A percentile compares a stretch with the other conserved stretches of the same genome.
phyloP scores from a whole-genome alignment of 1,284 basidiomycete species.

The Ustilago esculenta region DNA sequence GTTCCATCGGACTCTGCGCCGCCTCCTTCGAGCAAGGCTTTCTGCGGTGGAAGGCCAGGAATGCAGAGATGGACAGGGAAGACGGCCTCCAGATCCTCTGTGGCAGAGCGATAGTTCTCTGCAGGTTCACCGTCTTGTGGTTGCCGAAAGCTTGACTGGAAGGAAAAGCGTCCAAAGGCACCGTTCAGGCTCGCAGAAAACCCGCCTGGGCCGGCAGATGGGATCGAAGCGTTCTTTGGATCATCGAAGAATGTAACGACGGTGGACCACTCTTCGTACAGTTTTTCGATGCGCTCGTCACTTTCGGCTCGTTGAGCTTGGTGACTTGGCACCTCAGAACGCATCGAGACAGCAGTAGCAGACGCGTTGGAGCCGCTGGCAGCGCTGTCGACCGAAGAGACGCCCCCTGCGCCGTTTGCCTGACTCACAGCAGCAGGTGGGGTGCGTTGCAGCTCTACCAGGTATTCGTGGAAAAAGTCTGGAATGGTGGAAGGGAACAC shows the following conservation, averaged over 20 bases:
- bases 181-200: constrained; percentile 21
- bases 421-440: constrained; percentile 11
- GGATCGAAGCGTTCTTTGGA: background rate
- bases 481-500: constrained; percentile 94
- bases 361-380: constrained; percentile 38
- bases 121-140: constrained; percentile 10
- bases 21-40: constrained; percentile 12
- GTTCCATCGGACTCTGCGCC: constrained; percentile 74
- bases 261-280: constrained; percentile 63
- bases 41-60: constrained; percentile 46
- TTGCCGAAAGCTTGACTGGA: constrained; percentile 49
- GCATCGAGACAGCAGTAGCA: constrained; percentile 33
- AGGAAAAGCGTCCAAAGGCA: constrained; percentile 29
- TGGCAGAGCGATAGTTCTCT: constrained; percentile 12
- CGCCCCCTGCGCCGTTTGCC: constrained; percentile 1
- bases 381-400: constrained; percentile 23
- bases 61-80: constrained; percentile 52
- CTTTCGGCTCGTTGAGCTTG: constrained; percentile 44
- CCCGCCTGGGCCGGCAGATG: constrained; percentile 3
- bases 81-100: constrained; percentile 21
- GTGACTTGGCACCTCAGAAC: constrained; percentile 15
- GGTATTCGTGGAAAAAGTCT: constrained; percentile 89
- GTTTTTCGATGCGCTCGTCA: constrained; percentile 62
- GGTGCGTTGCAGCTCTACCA: constrained; percentile 78
- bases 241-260: constrained; percentile 49